These are phyloP conservation scores for Rhododendron kiyosumense DNA, from an alignment of 148 eudicot species.

Conservation along the genomic window DNA sequence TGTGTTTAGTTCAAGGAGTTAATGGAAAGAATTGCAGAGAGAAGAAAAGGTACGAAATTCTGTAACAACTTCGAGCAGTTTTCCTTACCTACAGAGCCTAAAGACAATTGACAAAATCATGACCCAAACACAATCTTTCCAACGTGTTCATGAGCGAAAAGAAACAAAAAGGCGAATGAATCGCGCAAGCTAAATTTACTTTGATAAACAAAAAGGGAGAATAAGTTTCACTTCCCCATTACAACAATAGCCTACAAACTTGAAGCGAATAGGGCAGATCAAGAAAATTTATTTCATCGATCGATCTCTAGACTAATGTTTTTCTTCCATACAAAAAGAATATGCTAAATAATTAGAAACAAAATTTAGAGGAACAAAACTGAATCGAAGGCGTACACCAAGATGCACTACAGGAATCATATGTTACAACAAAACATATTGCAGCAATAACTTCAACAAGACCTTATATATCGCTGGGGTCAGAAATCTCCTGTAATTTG, in stretches of 20 bases:
- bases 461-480: slow-evolving; percentile 23
- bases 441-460: neutral
- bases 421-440: slow-evolving; percentile 11
- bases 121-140: neutral
- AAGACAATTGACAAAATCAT: neutral
- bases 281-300: neutral
- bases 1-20: neutral
- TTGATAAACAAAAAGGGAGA: neutral
- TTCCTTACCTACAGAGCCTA: neutral
- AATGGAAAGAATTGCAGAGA: neutral
- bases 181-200: neutral
- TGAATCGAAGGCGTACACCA: neutral
- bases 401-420: slow-evolving; percentile 2
- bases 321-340: neutral
- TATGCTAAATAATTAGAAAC: neutral
- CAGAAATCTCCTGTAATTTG: slow-evolving; percentile 22
- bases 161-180: neutral
- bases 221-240: neutral
- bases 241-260: neutral
- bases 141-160: neutral
- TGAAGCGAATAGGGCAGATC: neutral
- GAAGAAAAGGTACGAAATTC: neutral
- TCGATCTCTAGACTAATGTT: neutral
- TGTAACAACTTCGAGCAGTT: neutral
- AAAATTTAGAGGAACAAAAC: neutral